Conservation (phyloP, 2,329 filamentous ascomycete genomes). For the Diaporthe ampelina region DNA sequence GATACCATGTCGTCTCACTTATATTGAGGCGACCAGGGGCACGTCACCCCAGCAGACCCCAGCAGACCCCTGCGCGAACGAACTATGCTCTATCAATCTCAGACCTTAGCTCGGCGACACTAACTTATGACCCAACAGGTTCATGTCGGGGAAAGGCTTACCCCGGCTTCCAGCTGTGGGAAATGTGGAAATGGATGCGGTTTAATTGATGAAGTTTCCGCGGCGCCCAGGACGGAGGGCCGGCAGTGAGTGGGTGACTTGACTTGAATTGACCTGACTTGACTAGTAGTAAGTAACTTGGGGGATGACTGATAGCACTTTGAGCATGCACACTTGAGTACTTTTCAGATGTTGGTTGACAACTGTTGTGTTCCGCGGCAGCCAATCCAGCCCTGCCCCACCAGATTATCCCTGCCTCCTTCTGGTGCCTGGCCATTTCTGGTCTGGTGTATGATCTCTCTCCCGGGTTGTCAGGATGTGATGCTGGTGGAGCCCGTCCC, state of each 20-base stretch:
- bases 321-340: neutral
- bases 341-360: too few relatives aligned
- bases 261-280: neutral
- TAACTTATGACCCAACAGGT: slow-evolving; percentile 8
- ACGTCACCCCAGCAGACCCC: neutral
- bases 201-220: slow-evolving; percentile 20
- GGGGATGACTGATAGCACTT: neutral
- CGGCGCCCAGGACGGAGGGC: neutral
- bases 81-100: slow-evolving; percentile 25
- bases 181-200: slow-evolving; percentile 4
- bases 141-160: slow-evolving; percentile 24
- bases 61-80: slow-evolving; percentile 13
- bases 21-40: slow-evolving; percentile 14
- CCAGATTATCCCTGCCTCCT: neutral
- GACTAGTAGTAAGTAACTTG: too few relatives aligned
- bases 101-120: slow-evolving; percentile 29
- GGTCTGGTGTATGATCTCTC: neutral
- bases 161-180: neutral
- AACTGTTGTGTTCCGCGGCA: neutral
- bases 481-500: slow-evolving; percentile 18
- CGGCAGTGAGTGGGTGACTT: neutral
- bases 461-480: slow-evolving; percentile 16
- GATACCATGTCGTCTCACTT: slow-evolving; percentile 30
- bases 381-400: slow-evolving; percentile 2
- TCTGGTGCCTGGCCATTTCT: too few relatives aligned